Evolutionary conservation across 192 early-diverging fungal genomes (phyloP).

Genomic region (Backusella morwellensis): DNA sequence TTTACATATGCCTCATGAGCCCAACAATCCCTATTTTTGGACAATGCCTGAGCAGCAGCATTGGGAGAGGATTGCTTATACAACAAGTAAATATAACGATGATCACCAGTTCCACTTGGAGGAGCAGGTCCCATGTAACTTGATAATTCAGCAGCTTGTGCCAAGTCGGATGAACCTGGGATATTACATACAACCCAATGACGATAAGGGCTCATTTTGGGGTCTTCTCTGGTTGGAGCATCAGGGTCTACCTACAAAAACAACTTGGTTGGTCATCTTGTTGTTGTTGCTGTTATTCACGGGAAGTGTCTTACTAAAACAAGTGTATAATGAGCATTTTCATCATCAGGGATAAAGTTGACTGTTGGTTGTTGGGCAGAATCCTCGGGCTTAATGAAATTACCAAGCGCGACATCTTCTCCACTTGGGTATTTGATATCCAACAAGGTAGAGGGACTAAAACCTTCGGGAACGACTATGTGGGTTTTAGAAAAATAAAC

Average conservation of each 20-base stretch:
- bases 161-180: slow-evolving; percentile 22
- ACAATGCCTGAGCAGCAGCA: slow-evolving; percentile 19
- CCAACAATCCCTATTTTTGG: slow-evolving; percentile 30
- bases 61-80: slow-evolving; percentile 43
- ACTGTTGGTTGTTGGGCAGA: slow-evolving; percentile 17
- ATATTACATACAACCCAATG: slow-evolving; percentile 59
- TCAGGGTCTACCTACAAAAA: slow-evolving; percentile 52
- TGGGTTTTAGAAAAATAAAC: neutral
- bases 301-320: slow-evolving; percentile 12
- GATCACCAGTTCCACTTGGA: slow-evolving; percentile 47
- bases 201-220: slow-evolving; percentile 47
- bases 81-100: slow-evolving; percentile 58
- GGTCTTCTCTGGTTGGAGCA: slow-evolving; percentile 46
- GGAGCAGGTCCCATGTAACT: slow-evolving; percentile 54
- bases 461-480: slow-evolving; percentile 16
- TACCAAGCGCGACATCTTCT: slow-evolving; percentile 31
- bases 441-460: slow-evolving; percentile 17
- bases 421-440: slow-evolving; percentile 25
- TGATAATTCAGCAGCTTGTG: slow-evolving; percentile 17
- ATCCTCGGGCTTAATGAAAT: slow-evolving; percentile 12
- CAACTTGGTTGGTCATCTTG: neutral
- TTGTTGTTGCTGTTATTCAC: neutral
- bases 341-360: slow-evolving; percentile 21
- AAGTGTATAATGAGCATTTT: slow-evolving; percentile 23
- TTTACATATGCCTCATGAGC: slow-evolving; percentile 27